These are phyloP conservation scores for Tolypocladium sp. DNA, from an alignment of 2,329 filamentous ascomycete genomes.

Conservation along the genomic window DNA sequence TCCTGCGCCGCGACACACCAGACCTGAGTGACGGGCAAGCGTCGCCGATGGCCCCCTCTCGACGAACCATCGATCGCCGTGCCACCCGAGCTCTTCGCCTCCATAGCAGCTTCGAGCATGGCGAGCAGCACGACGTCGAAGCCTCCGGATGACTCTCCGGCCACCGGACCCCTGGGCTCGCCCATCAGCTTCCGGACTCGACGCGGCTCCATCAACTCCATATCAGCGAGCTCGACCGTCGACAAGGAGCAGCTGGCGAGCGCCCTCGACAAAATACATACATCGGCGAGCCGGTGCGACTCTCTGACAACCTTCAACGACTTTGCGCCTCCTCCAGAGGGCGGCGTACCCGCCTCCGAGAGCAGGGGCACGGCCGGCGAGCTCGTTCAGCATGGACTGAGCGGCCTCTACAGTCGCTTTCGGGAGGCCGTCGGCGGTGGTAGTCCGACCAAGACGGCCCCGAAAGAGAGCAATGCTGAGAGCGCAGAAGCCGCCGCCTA, in stretches of 20 bases:
- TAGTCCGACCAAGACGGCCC: constrained; percentile 30
- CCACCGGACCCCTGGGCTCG: constrained; percentile 17
- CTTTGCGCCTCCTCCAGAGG: constrained; percentile 62
- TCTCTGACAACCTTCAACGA: constrained; percentile 91
- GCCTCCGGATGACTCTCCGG: constrained; percentile 16
- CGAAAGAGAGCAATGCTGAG: constrained; percentile 19
- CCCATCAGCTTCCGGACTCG: constrained; percentile 22
- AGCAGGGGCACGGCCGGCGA: constrained; percentile 64
- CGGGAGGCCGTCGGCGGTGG: constrained; percentile 70
- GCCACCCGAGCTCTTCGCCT: constrained; percentile 1
- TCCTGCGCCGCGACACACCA: neutral
- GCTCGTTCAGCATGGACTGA: constrained; percentile 74
- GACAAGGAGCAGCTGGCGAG: constrained; percentile 70
- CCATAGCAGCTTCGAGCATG: constrained; percentile 13
- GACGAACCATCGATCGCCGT: neutral
- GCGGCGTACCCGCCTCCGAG: constrained; percentile 46
- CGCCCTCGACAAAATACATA: constrained; percentile 81
- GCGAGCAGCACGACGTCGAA: constrained; percentile 20
- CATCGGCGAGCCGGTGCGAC: constrained; percentile 74
- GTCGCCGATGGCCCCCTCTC: neutral
- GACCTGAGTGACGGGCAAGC: constrained; percentile 2
- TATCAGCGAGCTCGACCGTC: constrained; percentile 26
- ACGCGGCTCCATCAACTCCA: constrained; percentile 29
- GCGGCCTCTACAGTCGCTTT: constrained; percentile 79
- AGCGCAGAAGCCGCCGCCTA: constrained; percentile 32